phyloP scores from a whole-genome alignment of 352 stramenopile species.

The Phytophthora boehmeriae region DNA sequence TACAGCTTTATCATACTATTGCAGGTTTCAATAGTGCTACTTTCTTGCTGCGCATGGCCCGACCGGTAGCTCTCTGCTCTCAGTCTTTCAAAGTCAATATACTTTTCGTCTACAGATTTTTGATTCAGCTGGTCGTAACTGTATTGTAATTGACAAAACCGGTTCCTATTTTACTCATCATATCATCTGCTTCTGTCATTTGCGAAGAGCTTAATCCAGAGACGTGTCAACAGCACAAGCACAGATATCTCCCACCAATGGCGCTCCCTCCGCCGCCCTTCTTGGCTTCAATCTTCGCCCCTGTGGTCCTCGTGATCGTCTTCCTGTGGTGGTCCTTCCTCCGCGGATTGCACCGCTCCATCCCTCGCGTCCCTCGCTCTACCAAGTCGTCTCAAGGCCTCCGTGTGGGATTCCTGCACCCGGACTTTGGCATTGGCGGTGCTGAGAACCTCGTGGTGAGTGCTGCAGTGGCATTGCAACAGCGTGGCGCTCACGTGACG shows the following conservation, averaged over 20 bases:
- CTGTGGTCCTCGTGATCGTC: conserved; percentile 26
- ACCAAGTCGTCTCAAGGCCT: conserved; percentile 25
- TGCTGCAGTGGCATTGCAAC: conserved; percentile 87
- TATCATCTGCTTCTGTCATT: background rate
- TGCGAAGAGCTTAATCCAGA: background rate
- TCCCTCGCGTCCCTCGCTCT: conserved; percentile 16
- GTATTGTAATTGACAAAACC: too few species aligned
- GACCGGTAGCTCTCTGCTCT: conserved; percentile 74
- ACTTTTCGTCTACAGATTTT: too few species aligned
- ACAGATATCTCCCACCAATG: conserved; percentile 12
- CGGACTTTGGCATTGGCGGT: conserved; percentile 98
- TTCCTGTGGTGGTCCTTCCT: conserved; percentile 33
- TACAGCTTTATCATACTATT: conserved; percentile 9
- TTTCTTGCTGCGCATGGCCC: conserved; percentile 87
- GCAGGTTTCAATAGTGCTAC: conserved; percentile 85
- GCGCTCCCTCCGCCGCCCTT: conserved; percentile 16
- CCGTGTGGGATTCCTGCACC: conserved; percentile 96
- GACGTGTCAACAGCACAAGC: conserved; percentile 9
- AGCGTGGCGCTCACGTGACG: conserved; percentile 79
- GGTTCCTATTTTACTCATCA: conserved; percentile 14
- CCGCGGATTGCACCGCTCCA: conserved; percentile 30
- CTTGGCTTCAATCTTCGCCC: conserved; percentile 18
- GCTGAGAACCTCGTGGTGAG: conserved; percentile 95
- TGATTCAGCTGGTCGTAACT: too few species aligned
- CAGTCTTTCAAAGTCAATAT: conserved; percentile 24